Base-by-base conservation (phyloP, 1,139 yeast species). In the Sugiyamaella neomexicana region DNA sequence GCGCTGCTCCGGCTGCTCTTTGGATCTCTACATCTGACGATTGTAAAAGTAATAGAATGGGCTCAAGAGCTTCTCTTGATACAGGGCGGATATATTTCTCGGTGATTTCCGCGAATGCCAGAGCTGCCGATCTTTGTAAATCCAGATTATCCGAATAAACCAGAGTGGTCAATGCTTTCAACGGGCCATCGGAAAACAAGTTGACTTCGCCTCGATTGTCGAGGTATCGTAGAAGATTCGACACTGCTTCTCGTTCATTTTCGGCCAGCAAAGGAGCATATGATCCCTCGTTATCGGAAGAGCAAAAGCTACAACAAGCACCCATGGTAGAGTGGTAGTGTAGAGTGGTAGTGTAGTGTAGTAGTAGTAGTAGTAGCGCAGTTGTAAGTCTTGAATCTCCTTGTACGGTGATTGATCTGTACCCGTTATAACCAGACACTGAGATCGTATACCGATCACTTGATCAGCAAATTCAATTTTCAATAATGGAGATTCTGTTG, bases 71-170 rank as follows among this genome's bases (percentile, higher is more conserved):
- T 62, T 89, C 96, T 58, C 95, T 78, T 63, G 86, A 85, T 34
- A 93, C 98, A 50, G 95, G 89, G 60, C 95, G 80, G 41, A 91
- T 68, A 59, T 69, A 73, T 71, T 93, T 95, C 69, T 93, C 99
- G 43, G 99, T 93, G 56, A 95, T 91, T 72, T 93, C 99, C 9
- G 99, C 99, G 77, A 93, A 93, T 10, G 99, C 99, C 64, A 93
- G 79, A 6, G 99, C 99, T 2, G 99, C 99, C 70, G 96, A 88
- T 67, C 99, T 82, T 72, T 93, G 98, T 57, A 93, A 79, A 69
- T 93, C 98, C 62, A 93, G 82, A 68, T 93, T 93, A 65, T 93
- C 97, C 1, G 97, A 88, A 70, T 93, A 89, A 3, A 93, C 99
- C 66, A 93, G 79, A 0, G 97, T 93, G 56, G 95, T 86, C 60